These are phyloP conservation scores for Sporothrix mexicana DNA, from an alignment of 2,329 filamentous ascomycete genomes.

Conservation along the genomic window DNA sequence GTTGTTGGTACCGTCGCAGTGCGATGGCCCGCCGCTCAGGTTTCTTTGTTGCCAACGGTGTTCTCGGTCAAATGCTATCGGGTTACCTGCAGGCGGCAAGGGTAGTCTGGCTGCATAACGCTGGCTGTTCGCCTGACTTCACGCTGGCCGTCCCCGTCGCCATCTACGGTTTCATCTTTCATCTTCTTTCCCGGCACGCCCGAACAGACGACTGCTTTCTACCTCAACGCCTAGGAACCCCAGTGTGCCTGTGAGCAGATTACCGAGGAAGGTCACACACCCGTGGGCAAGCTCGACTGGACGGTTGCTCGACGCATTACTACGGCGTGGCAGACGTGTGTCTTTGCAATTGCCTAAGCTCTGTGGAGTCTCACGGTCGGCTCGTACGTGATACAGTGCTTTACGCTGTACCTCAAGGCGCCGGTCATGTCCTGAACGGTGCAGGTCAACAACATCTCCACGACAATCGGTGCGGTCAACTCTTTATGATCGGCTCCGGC, in stretches of 20 bases:
- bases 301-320: constrained; percentile 49
- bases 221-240: constrained; percentile 60
- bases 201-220: constrained; percentile 42
- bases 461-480: constrained; percentile 51
- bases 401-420: constrained; percentile 49
- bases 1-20: constrained; percentile 68
- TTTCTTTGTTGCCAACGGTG: constrained; percentile 61
- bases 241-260: constrained; percentile 71
- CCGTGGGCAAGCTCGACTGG: constrained; percentile 47
- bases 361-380: constrained; percentile 50
- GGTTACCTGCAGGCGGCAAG: constrained; percentile 58
- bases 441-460: constrained; percentile 55
- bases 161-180: constrained; percentile 43
- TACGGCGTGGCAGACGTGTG: constrained; percentile 52
- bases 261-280: constrained; percentile 57
- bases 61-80: constrained; percentile 71
- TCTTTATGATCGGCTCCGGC: constrained; percentile 47
- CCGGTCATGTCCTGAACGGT: constrained; percentile 46
- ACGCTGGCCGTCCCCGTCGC: constrained; percentile 48
- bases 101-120: constrained; percentile 36
- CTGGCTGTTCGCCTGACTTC: constrained; percentile 39
- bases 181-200: constrained; percentile 53
- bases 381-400: constrained; percentile 50
- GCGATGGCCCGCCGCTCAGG: constrained; percentile 66
- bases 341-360: constrained; percentile 49